Evolutionary conservation across 2,329 filamentous ascomycete genomes (phyloP).

Genomic region (Colletotrichum viniferum): DNA sequence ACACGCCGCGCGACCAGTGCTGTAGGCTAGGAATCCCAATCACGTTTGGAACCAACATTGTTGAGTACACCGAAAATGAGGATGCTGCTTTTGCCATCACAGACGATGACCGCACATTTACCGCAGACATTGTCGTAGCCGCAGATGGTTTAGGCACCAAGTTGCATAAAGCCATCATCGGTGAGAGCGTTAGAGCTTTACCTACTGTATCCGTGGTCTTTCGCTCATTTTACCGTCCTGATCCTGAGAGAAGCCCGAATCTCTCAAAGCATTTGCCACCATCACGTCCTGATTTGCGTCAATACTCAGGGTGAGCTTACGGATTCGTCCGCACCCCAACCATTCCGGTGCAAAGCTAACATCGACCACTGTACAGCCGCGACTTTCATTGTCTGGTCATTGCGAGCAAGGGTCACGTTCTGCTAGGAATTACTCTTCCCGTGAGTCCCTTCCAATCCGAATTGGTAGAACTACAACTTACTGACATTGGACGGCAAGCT

Average conservation of each 20-base stretch:
- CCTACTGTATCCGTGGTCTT: neutral
- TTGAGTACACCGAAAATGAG: neutral
- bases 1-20: neutral
- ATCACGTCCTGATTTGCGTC: neutral
- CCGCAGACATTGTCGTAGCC: neutral
- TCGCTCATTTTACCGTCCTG: neutral
- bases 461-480: too few species aligned
- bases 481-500: neutral
- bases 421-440: too few species aligned
- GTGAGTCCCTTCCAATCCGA: too few species aligned
- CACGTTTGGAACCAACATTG: neutral
- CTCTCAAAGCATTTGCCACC: neutral
- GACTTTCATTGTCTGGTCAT: neutral
- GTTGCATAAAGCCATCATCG: neutral
- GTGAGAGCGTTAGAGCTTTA: neutral
- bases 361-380: neutral
- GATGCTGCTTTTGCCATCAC: neutral
- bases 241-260: neutral
- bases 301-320: neutral
- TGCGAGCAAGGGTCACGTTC: neutral
- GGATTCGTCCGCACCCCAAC: too few species aligned
- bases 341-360: neutral
- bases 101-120: neutral
- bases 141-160: neutral
- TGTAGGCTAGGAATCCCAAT: neutral